Percentiles rank a stretch among this genome's conserved stretches.
Evolutionary conservation across 306 rosid genomes (phyloP).

Genomic region (Vachellia pachyceras): DNA sequence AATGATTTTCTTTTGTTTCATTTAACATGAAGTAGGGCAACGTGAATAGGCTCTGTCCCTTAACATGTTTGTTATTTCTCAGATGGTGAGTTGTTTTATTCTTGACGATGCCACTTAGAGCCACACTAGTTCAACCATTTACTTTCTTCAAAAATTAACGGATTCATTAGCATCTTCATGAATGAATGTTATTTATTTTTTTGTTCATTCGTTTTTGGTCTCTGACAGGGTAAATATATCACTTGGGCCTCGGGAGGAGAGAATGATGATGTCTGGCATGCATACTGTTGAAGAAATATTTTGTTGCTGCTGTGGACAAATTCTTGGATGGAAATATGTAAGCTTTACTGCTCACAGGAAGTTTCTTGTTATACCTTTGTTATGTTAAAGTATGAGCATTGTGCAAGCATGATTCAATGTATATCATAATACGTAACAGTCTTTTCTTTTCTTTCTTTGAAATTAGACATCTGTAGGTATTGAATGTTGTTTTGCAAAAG

Average conservation of each 20-base stretch:
- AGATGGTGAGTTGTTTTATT: slow-evolving; percentile 8
- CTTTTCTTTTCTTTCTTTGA: background rate
- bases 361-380: slow-evolving; percentile 18
- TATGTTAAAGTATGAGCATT: slow-evolving; percentile 1
- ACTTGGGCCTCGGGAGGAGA: slow-evolving; percentile 68
- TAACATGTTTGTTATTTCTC: background rate
- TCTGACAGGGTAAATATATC: slow-evolving; percentile 71
- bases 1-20: background rate
- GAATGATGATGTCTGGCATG: slow-evolving; percentile 78
- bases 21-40: background rate
- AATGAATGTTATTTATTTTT: slow-evolving; percentile 18
- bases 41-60: background rate
- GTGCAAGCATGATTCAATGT: slow-evolving; percentile 12
- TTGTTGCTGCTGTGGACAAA: slow-evolving; percentile 87
- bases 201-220: slow-evolving; percentile 37
- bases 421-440: background rate
- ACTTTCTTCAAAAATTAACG: background rate
- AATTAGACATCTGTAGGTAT: background rate
- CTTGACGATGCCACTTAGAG: background rate
- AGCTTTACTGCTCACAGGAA: slow-evolving; percentile 43
- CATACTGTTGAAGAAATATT: slow-evolving; percentile 89
- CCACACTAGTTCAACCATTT: background rate
- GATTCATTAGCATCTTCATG: slow-evolving; percentile 2
- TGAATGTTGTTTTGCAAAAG: background rate
- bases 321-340: slow-evolving; percentile 97